Base-by-base conservation (phyloP, 192 early-diverging fungal genomes). In the Podila verticillata region DNA sequence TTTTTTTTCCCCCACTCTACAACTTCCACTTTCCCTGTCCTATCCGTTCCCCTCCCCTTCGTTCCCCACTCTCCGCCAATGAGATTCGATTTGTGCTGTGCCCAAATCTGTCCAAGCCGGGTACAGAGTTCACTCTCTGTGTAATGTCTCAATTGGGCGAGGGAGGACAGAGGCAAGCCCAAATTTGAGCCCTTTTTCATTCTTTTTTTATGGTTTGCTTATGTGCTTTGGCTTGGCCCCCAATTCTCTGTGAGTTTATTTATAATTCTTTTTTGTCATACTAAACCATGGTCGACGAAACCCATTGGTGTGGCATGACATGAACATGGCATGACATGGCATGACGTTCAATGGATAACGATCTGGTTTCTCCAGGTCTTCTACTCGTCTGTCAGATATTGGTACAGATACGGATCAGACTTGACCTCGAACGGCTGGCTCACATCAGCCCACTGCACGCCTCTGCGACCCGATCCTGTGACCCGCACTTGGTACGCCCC, bases 331-430 rank as follows among this genome's bases (percentile, higher is more conserved):
- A 44, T 0, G 39, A 15, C 39, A 15, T 44, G 39, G 39, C 39
- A 44, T 44, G 39, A 44, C 39, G 39, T 17, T 44, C 39, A 39
- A 39, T 39, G 39, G 39, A 44, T 44, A 17, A 44, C 13, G 39
- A 44, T 44, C 3, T 44, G 39, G 39, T 15, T 44, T 13, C 51
- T 54, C 20, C 24, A 22, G 20, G 24, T 26, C 51, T 44, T 13
- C 51, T 54, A 54, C 24, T 54, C 51, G 24, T 26, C 51, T 2
- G 51, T 54, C n/a, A 54, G 22, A 24, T 54, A 54, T 17, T 54
- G 51, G 24, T 72, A 72, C 19, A 80, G 57, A 44, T 66, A 80
- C 10, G 77, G 77, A 32, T 80, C 75, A 6, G 77, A 80, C 32
- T 68, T 65, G 19, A 80, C 77, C 4, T 26, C 58, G 51, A 80